Evolutionary conservation across 345 rosid genomes (phyloP).

Genomic region (Salix dunnii): DNA sequence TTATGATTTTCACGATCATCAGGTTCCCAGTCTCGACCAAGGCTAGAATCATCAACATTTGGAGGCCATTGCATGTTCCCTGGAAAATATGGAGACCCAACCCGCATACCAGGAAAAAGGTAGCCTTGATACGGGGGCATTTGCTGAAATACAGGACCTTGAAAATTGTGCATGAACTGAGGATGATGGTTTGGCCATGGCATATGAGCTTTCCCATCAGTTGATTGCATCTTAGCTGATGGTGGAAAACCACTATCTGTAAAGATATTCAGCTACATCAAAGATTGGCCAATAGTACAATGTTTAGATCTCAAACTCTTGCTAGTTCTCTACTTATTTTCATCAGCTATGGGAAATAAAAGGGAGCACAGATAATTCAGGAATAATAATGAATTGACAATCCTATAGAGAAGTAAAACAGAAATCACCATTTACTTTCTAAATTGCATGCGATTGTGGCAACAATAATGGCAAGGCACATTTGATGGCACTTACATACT

Average conservation of each 20-base stretch:
- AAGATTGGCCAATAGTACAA: background rate
- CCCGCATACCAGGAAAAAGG: slow-evolving; percentile 70
- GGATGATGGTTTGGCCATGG: slow-evolving; percentile 76
- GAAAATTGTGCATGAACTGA: slow-evolving; percentile 77
- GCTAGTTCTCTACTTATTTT: background rate
- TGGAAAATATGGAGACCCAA: slow-evolving; percentile 66
- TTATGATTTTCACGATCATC: slow-evolving; percentile 38
- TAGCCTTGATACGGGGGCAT: slow-evolving; percentile 63
- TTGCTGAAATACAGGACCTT: slow-evolving; percentile 61
- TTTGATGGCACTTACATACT: background rate
- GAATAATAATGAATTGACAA: background rate
- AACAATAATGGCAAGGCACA: background rate
- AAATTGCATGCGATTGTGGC: background rate
- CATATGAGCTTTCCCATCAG: slow-evolving; percentile 50
- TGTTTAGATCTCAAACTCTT: slow-evolving; percentile 7
- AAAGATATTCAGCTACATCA: slow-evolving; percentile 13
- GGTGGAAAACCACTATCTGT: slow-evolving; percentile 40
- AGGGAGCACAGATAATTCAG: background rate
- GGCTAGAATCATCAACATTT: slow-evolving; percentile 49
- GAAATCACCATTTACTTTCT: background rate
- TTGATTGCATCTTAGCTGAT: slow-evolving; percentile 21
- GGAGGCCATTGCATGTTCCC: slow-evolving; percentile 78
- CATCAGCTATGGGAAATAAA: background rate
- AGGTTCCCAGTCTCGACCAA: slow-evolving; percentile 37
- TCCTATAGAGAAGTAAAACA: too few species aligned